Evolutionary conservation across 2,329 filamentous ascomycete species (phyloP), one percentile per base, ranked within the genome.

Genomic region (Didymella pinodella): DNA sequence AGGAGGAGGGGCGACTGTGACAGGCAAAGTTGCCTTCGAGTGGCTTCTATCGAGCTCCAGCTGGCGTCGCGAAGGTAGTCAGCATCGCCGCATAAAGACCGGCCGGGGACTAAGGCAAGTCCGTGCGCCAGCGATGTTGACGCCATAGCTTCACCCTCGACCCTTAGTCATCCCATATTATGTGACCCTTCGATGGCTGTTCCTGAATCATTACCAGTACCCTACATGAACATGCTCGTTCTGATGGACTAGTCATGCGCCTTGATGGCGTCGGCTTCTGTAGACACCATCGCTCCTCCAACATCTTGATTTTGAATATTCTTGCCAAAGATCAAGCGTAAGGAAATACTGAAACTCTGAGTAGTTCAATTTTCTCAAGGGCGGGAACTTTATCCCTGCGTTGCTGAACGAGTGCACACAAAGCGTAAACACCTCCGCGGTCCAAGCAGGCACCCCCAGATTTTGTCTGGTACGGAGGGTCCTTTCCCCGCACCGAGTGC

Each of bases 11-110:
- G 49, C 28, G 31, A 56, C 36, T 25, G 51, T 59, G 40, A 29
- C 44, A 46, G 48, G 29, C 40, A 41, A 31, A 8, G 14, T 29
- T 34, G 48, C 48, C 40, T 67, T 67, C 65, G 62, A 64, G 47
- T 54, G 57, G 58, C 58, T 67, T 67, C 65, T 57, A 64, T 54
- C 40, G 40, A 63, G 52, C 52, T 63, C 64, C 57, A 56, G 45
- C 43, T 55, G 20, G 20, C 45, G 26, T 26, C 46, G 41, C 26
- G 41, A 48, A 41, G 48, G 45, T 61, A 61, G 58, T 61, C 44
- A 57, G 58, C 53, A 54, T 46, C 46, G 43, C 55, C 57, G 57
- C 41, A 43, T 44, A 45, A 55, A 50, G 46, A 50, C 50, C 56
- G 56, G 47, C 48, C 40, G 50, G 22, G 22, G 22, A 22, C 22